These are phyloP conservation scores for Atalantia buxifolia DNA, from an alignment of 345 rosid species.

Conservation along the genomic window DNA sequence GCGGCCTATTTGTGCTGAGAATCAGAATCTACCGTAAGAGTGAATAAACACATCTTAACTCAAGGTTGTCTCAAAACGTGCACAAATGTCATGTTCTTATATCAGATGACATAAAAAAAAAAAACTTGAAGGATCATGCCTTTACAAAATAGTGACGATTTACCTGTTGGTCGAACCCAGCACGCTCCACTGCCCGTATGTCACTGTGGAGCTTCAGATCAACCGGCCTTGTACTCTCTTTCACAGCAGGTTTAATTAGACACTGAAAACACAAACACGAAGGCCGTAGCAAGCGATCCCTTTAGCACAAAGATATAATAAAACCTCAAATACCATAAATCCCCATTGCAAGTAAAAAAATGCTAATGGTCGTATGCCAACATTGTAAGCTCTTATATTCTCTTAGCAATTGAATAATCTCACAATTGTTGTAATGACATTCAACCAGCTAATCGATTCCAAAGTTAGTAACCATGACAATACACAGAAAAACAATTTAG, in stretches of 20 bases:
- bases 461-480: background rate
- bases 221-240: conserved; percentile 64
- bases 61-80: background rate
- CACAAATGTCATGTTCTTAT: background rate
- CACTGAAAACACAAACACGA: conserved; percentile 36
- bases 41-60: background rate
- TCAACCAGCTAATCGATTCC: background rate
- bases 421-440: background rate
- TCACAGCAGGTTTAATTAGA: conserved; percentile 65
- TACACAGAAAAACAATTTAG: background rate
- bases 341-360: background rate
- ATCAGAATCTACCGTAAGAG: background rate
- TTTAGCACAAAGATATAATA: background rate
- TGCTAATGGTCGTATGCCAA: too few species aligned
- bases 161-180: conserved; percentile 91
- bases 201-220: conserved; percentile 77
- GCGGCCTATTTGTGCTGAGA: background rate
- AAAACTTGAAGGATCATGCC: background rate
- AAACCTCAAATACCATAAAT: background rate
- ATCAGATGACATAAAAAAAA: too few species aligned
- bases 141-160: background rate
- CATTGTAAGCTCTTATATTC: background rate
- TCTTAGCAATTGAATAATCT: background rate
- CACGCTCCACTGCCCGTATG: conserved; percentile 77
- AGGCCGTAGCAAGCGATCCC: background rate